phyloP scores from a whole-genome alignment of 176 grass and related monocot genomes.

The Hsuehochloa calcarea region DNA sequence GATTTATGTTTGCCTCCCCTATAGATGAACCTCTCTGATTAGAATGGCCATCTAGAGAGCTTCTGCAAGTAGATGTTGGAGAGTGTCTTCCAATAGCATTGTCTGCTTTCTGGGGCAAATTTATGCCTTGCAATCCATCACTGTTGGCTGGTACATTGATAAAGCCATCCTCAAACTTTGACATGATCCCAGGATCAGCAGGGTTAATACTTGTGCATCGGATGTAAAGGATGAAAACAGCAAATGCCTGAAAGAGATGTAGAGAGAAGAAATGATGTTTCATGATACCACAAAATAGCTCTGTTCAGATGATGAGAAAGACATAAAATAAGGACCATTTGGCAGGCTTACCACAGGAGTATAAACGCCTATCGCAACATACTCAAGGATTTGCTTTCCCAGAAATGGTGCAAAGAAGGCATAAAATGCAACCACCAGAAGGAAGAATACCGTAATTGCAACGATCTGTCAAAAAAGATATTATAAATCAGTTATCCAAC shows the following conservation, averaged over 20 bases:
- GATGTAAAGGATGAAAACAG: constrained; percentile 94
- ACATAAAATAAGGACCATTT: not conserved
- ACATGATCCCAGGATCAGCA: constrained; percentile 97
- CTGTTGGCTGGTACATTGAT: constrained; percentile 54
- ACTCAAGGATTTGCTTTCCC: constrained; percentile 62
- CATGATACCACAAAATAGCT: constrained; percentile 20
- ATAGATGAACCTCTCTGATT: constrained; percentile 53
- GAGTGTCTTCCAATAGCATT: constrained; percentile 57
- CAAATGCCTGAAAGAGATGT: constrained; percentile 63
- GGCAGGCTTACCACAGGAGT: constrained; percentile 76
- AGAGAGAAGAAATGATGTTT: constrained; percentile 17
- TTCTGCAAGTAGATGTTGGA: constrained; percentile 64
- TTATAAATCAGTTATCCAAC: constrained; percentile 2
- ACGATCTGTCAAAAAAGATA: constrained; percentile 60
- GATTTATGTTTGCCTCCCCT: constrained; percentile 41
- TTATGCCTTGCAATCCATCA: constrained; percentile 39
- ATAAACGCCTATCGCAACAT: constrained; percentile 73
- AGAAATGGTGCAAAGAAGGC: constrained; percentile 98
- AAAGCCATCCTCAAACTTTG: constrained; percentile 80
- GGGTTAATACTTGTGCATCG: constrained; percentile 99
- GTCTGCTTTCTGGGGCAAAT: constrained; percentile 47
- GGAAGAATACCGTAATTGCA: constrained; percentile 91
- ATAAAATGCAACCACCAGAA: constrained; percentile 96
- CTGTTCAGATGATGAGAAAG: not conserved
- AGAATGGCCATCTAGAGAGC: constrained; percentile 70